Evolutionary conservation across 208 protist species (phyloP), one percentile per base, ranked within the genome.

Genomic region (Crithidia brevicula): DNA sequence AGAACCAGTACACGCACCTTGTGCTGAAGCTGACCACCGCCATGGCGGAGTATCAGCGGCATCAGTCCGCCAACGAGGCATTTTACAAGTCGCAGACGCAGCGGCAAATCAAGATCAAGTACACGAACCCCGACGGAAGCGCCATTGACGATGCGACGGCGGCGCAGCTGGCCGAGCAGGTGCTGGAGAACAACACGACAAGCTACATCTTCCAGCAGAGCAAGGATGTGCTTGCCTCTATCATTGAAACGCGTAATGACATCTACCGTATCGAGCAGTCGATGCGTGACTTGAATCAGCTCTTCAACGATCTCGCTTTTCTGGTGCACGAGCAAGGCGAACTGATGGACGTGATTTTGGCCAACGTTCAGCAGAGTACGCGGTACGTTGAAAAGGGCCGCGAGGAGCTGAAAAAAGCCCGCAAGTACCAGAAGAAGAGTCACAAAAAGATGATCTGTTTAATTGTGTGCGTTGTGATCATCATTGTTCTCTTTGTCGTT

Each of bases 101-200:
- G 68, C 87, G 93, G 22, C 90, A 92, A 66, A 96, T 97, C 75
- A 97, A 94, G 58, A 95, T 92, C 57, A 93, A 92, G 59, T 96
- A 86, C 81, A 93, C 83, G 22, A 93, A 95, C 65, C 69, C 83
- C 1, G 85, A 94, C 67, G 87, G 89, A 31, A 82, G 67, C 38
- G 77, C 79, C 15, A 87, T 97, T 34, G 84, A 93, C 58, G 90
- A 95, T 63, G 72, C 43, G 43, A 47, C 43, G 43, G 43, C 43
- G 43, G 43, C 43, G 43, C 43, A 47, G 43, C 43, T 47, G 20
- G 82, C 93, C 52, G 46, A 85, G 81, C 79, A 89, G 53, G 88
- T 96, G 45, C 53, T 97, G 53, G 88, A 94, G 68, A 85, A 94
- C 67, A 82, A 85, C 63, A 72, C 80, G 20, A 88, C 82, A 25